Evolutionary conservation across 495 filamentous ascomycete species (phyloP).

Genomic region (Hyaloscypha hepaticicola): DNA sequence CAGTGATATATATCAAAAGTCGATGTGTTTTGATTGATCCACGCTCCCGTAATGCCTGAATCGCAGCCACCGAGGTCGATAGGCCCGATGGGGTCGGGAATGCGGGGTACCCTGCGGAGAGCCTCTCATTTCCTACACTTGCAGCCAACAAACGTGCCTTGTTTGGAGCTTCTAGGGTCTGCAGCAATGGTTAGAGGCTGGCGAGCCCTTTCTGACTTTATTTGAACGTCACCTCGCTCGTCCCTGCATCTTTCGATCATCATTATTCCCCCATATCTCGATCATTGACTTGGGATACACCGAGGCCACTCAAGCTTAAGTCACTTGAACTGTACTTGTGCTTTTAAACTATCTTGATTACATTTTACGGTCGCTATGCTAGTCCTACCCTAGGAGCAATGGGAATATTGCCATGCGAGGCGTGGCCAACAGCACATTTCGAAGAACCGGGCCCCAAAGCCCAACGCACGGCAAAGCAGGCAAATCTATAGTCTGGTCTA

Average conservation of each 20-base stretch:
- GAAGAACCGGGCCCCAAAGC: not conserved
- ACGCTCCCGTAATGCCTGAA: not conserved
- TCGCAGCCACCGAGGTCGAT: not conserved
- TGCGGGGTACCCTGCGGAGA: slow-evolving; percentile 17
- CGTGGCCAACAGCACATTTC: not conserved
- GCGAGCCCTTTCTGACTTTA: slow-evolving; percentile 17
- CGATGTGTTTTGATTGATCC: too few relatives aligned
- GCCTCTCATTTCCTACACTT: not conserved
- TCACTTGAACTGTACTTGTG: not conserved
- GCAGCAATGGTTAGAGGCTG: not conserved
- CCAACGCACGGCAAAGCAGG: not conserved
- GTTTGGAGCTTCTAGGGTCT: not conserved
- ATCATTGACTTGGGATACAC: not conserved
- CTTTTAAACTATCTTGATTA: not conserved
- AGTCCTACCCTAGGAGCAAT: slow-evolving; percentile 9
- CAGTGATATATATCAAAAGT: not conserved
- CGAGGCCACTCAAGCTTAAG: not conserved
- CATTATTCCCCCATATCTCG: not conserved
- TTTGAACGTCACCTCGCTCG: slow-evolving; percentile 22
- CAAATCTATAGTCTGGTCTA: slow-evolving; percentile 7
- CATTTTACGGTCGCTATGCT: slow-evolving; percentile 12
- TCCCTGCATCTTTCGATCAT: not conserved
- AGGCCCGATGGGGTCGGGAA: not conserved
- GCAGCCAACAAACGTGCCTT: not conserved
- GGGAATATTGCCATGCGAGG: not conserved